These are phyloP conservation scores for Blastomyces percursus DNA, from an alignment of 2,329 filamentous ascomycete genomes.

Conservation along the genomic window DNA sequence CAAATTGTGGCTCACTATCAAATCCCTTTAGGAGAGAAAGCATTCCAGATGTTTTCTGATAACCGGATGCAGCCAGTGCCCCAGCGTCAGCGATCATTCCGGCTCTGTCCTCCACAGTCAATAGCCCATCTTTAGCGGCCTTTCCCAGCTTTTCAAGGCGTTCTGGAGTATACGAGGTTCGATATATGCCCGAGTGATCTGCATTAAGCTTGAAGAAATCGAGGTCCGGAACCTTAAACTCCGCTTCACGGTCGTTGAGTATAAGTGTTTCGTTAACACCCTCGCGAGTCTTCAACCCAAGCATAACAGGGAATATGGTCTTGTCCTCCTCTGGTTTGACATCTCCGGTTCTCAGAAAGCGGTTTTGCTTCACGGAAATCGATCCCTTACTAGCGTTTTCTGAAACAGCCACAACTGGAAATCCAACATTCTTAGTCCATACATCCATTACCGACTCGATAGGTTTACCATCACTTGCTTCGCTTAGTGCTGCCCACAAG, in stretches of 20 bases:
- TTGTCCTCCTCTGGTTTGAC: conserved; percentile 87
- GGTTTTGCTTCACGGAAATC: conserved; percentile 86
- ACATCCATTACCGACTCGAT: conserved; percentile 85
- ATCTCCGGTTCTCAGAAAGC: conserved; percentile 84
- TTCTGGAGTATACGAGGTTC: conserved; percentile 75
- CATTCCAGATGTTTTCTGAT: conserved; percentile 85
- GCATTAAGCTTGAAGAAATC: conserved; percentile 97
- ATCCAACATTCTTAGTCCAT: conserved; percentile 95
- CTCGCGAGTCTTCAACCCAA: conserved; percentile 65
- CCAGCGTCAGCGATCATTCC: conserved; percentile 93
- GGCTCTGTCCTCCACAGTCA: conserved; percentile 81
- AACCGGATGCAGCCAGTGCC: conserved; percentile 77
- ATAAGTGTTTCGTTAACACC: conserved; percentile 66
- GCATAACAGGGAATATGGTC: conserved; percentile 78
- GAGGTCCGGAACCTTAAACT: conserved; percentile 63
- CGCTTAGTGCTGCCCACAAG: conserved; percentile 75
- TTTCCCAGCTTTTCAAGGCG: conserved; percentile 78
- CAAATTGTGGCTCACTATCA: conserved; percentile 68
- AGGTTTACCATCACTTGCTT: conserved; percentile 84
- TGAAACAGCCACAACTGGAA: conserved; percentile 78
- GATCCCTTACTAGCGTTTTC: conserved; percentile 59
- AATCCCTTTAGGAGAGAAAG: conserved; percentile 78
- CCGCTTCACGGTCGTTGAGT: conserved; percentile 59
- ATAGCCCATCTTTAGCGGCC: conserved; percentile 66
- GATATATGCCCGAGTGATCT: conserved; percentile 85